Percentiles rank a stretch among this genome's conserved stretches.
Evolutionary conservation across 495 filamentous ascomycete species (phyloP).

Genomic region (Glarea lozoyensis): DNA sequence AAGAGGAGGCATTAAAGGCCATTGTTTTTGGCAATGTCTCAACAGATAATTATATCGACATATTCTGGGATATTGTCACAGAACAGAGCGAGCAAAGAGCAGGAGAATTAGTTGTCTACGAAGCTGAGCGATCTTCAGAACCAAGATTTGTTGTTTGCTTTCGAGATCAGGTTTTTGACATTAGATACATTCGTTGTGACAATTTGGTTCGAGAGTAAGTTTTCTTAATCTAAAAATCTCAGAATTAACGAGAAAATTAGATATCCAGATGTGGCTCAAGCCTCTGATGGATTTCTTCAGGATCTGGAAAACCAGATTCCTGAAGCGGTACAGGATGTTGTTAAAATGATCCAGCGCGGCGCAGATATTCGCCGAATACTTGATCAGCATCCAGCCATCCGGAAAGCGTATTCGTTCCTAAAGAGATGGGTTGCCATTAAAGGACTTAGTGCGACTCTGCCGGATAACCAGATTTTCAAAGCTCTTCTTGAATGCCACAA

Average conservation of each 20-base stretch:
- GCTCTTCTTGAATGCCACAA: not conserved
- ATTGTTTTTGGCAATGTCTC: conserved; percentile 6
- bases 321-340: not conserved
- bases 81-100: not conserved
- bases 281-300: not conserved
- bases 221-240: not conserved
- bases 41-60: not conserved
- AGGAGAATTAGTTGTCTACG: conserved; percentile 3
- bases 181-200: conserved; percentile 7
- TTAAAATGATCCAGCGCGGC: not conserved
- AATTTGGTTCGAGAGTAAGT: conserved; percentile 10
- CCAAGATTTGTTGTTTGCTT: conserved; percentile 6
- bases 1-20: conserved; percentile 4
- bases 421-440: not conserved
- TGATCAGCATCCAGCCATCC: not conserved
- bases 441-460: not conserved
- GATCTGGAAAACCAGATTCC: not conserved
- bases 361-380: not conserved
- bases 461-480: not conserved
- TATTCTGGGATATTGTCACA: conserved; percentile 9
- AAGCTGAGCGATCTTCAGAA: not conserved
- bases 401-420: conserved; percentile 1
- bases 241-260: not conserved
- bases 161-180: conserved; percentile 3
- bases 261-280: not conserved